Conservation (phyloP, 257 asterid genomes). For the Phtheirospermum japonicum region DNA sequence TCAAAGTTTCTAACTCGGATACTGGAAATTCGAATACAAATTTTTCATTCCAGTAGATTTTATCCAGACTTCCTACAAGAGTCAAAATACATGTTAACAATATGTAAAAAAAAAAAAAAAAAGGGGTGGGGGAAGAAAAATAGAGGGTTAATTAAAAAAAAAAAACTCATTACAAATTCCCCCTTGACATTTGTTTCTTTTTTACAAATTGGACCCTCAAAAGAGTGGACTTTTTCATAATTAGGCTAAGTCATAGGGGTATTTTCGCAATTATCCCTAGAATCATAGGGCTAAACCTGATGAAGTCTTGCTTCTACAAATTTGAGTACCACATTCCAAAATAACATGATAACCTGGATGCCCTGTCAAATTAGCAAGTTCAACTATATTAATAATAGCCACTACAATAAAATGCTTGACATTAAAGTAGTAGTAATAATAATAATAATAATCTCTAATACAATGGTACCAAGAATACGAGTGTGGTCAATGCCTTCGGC, state of each 20-base stretch:
- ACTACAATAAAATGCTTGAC: not conserved
- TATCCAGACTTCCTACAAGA: conserved; percentile 42
- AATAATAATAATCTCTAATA: not conserved
- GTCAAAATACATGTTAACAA: not conserved
- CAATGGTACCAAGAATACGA: conserved; percentile 42
- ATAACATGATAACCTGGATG: conserved; percentile 55
- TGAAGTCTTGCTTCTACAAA: conserved; percentile 54
- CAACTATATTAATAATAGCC: not conserved
- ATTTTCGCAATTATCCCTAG: not conserved
- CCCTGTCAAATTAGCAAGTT: conserved; percentile 38
- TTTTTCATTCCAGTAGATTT: conserved; percentile 71
- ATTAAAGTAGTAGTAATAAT: not conserved
- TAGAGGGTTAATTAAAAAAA: too few relatives aligned
- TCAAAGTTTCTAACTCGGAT: conserved; percentile 37
- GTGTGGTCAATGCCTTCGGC: conserved; percentile 54
- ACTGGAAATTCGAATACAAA: conserved; percentile 46
- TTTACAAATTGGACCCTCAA: too few relatives aligned
- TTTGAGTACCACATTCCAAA: conserved; percentile 64
- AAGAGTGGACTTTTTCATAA: not conserved
- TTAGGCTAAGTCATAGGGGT: not conserved
- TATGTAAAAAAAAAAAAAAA: too few relatives aligned
- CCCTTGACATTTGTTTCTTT: too few relatives aligned
- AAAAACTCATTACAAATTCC: too few relatives aligned
- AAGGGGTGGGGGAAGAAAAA: too few relatives aligned
- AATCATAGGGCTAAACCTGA: conserved; percentile 35